These are phyloP conservation scores for Hibiscus trionum DNA, from an alignment of 345 rosid genomes.

Conservation along the genomic window DNA sequence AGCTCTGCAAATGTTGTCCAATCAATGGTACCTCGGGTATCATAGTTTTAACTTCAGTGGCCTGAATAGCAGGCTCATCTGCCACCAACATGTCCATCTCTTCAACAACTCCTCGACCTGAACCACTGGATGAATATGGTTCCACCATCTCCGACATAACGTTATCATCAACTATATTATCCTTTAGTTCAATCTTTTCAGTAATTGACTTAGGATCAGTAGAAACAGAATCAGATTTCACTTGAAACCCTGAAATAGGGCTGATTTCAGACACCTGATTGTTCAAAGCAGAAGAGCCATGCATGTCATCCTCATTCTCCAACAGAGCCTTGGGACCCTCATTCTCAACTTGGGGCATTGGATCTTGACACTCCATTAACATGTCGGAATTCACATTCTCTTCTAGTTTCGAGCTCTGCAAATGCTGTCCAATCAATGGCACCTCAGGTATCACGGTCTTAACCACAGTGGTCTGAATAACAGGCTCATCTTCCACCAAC, in stretches of 20 bases:
- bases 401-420: constrained; percentile 4
- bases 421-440: constrained; percentile 26
- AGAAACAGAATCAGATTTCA: too few species aligned
- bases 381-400: neutral
- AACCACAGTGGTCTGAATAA: constrained; percentile 13
- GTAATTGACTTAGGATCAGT: constrained; percentile 23
- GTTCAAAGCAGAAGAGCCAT: constrained; percentile 39
- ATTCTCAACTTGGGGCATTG: constrained; percentile 17
- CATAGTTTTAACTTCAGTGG: constrained; percentile 12
- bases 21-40: constrained; percentile 25
- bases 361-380: neutral
- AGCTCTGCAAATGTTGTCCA: constrained; percentile 25
- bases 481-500: constrained; percentile 19
- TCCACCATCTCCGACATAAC: constrained; percentile 26
- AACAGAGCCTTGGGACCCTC: constrained; percentile 15
- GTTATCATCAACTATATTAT: constrained; percentile 88
- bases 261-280: constrained; percentile 99
- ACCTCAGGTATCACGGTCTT: constrained; percentile 27
- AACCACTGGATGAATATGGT: too few species aligned
- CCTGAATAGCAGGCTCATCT: too few species aligned
- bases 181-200: constrained; percentile 93
- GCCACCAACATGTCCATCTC: too few species aligned
- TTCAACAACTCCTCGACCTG: too few species aligned
- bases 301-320: constrained; percentile 5
- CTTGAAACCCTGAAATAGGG: constrained; percentile 53